Base-by-base conservation (phyloP, 768 basidiomycete species). In the Gloeopeniophorella convolvens region DNA sequence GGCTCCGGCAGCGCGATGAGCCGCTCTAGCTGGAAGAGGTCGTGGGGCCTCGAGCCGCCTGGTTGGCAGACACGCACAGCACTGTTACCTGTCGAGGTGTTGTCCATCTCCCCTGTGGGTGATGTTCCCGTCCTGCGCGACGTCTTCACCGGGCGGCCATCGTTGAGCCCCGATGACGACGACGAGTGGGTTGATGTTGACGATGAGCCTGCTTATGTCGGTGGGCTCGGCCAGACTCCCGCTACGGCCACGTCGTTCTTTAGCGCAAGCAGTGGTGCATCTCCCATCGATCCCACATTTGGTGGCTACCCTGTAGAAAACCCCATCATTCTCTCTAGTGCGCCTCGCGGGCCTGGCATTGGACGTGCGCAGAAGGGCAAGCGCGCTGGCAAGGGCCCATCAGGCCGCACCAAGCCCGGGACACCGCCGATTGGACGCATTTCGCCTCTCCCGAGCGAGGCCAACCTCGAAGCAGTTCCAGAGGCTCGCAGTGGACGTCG, bases 131-230 rank as follows among this genome's bases (percentile, higher is more conserved):
- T 52, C 15, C 75, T 92, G 23, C 74, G 89, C 32, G 89, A 92
- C 57, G 89, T 92, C 23, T 89, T 92, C 53, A 80, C 83, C n/a
- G 80, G 84, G 15, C 64, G 84, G 54, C 75, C 72, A 53, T 77
- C 83, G 33, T 55, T 77, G 35, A 77, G 60, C 58, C 63, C 75
- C 43, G 84, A 85, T 7, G 89, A 89, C 59, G 89, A 91, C 59
- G 83, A 82, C 39, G 88, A 90, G 56, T 91, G 89, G 89, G 83
- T 89, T 12, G 89, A 91, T 59, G 86, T 89, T 59, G 89, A 92
- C 34, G 89, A 90, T 6, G 86, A 89, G 16, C 69, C 80, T 7
- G 75, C 74, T 3, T 90, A 88, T 67, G 83, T 79, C 12, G 88
- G 87, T 40, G 89, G 89, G 5, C 65, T 92, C 26, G 89, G 89